Evolutionary conservation across 2,329 filamentous ascomycete genomes (phyloP), one percentile per base, ranked within the genome.

Genomic region (Arthrobotrys pseudoclavata): DNA sequence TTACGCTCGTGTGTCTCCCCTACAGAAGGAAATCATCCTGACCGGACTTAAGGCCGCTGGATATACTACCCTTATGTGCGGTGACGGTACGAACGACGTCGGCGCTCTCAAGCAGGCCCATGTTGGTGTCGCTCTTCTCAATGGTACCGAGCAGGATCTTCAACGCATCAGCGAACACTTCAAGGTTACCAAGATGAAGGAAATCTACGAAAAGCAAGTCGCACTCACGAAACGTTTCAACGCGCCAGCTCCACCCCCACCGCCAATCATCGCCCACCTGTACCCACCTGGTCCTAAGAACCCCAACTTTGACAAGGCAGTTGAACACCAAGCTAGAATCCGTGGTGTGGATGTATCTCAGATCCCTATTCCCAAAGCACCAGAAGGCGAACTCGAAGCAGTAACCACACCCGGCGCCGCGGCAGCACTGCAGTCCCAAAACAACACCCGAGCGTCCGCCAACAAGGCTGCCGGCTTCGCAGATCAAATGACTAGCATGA

Each of bases 11-110:
- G 96, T 99, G 9, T 99, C 96, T 0, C 96, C 96, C 7, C 97
- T 97, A 87, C 96, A 99, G 83, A 99, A 99, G 76, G 96, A 99
- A 84, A 94, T 98, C 68, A 98, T 99, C 82, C 87, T 99, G n/a
- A 89, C 97, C 22, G 96, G 96, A 42, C 89, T 98, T 79, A 97
- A 97, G 86, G 94, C 97, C 82, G 92, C 93, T 85, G 96, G 96
- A 61, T 99, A 99, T 86, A 97, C 96, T 78, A 99, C 96, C 31
- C 88, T 99, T 79, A 99, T 99, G 96, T 96, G 94, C 81, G 96
- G 96, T 84, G 96, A 99, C 82, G 96, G 96, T 79, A 99, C 96
- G 69, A 99, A 99, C 84, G 96, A 99, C 83, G 96, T 99, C 69
- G 96, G 96, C 80, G 96, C 96, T 52, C 86, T 99, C 82, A 99